These are phyloP conservation scores for Cyanidium caldarium DNA, from an alignment of 23 red algal genomes.

Conservation along the genomic window DNA sequence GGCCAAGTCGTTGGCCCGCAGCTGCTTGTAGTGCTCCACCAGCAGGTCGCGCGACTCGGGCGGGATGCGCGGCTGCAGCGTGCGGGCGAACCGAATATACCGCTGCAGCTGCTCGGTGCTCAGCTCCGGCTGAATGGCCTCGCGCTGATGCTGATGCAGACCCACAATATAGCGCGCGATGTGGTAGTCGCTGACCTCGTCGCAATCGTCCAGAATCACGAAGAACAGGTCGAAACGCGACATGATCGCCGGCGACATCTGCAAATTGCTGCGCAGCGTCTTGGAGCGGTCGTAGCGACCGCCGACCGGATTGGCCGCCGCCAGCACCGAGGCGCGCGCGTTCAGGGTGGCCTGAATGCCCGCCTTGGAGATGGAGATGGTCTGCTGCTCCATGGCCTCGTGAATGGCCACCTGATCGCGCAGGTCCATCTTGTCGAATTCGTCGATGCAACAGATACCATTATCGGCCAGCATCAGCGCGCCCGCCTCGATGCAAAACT, in stretches of 20 bases:
- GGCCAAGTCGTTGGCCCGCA: slow-evolving; percentile 64
- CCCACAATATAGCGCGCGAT: slow-evolving; percentile 74
- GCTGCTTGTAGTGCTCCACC: slow-evolving; percentile 77
- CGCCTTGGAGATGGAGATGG: slow-evolving; percentile 97
- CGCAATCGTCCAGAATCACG: slow-evolving; percentile 90
- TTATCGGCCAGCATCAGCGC: slow-evolving; percentile 99
- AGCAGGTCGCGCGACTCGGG: slow-evolving; percentile 51
- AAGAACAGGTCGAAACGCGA: slow-evolving; percentile 98
- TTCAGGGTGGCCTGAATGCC: slow-evolving; percentile 97
- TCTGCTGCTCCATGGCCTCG: slow-evolving; percentile 99
- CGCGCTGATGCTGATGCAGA: slow-evolving; percentile 30
- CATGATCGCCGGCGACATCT: slow-evolving; percentile 95
- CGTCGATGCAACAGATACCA: slow-evolving; percentile 93
- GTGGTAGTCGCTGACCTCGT: slow-evolving; percentile 69
- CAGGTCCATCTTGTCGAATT: slow-evolving; percentile 98
- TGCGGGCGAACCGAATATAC: slow-evolving; percentile 71
- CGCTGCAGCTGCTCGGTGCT: slow-evolving; percentile 36
- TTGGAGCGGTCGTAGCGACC: slow-evolving; percentile 80
- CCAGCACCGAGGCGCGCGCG: slow-evolving; percentile 86
- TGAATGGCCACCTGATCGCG: slow-evolving; percentile 98
- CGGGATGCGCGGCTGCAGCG: slow-evolving; percentile 51
- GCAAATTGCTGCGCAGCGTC: slow-evolving; percentile 79
- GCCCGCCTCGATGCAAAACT: slow-evolving; percentile 97
- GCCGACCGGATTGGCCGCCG: slow-evolving; percentile 87
- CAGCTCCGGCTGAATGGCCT: slow-evolving; percentile 28